These are phyloP conservation scores for Peronospora belbahrii DNA, from an alignment of 352 stramenopile genomes.

Conservation along the genomic window DNA sequence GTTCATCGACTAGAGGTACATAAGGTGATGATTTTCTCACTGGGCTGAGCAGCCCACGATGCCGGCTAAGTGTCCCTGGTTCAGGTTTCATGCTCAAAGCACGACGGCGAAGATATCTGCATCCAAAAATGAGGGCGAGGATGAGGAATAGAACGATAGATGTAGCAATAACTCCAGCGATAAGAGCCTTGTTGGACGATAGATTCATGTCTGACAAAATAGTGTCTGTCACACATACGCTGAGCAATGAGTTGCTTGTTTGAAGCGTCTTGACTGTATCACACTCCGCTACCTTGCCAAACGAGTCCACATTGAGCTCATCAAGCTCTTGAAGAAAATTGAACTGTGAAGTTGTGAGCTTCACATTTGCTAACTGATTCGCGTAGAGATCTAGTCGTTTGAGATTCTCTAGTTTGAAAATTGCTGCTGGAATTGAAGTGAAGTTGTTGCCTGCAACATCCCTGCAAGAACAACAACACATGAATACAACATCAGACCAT, in stretches of 20 bases:
- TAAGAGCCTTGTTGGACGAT: constrained; percentile 15
- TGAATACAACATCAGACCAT: not conserved
- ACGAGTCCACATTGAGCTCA: constrained; percentile 28
- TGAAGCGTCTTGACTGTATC: constrained; percentile 19
- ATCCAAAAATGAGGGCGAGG: constrained; percentile 12
- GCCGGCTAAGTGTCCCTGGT: constrained; percentile 8
- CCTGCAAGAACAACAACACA: constrained; percentile 13
- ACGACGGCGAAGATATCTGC: constrained; percentile 15
- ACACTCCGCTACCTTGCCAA: constrained; percentile 12
- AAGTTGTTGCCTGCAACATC: constrained; percentile 49
- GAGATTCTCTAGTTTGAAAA: constrained; percentile 40
- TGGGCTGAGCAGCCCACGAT: constrained; percentile 7
- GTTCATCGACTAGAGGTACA: too few relatives aligned
- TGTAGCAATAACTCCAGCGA: constrained; percentile 17
- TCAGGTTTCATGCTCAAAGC: constrained; percentile 3
- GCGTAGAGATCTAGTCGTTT: constrained; percentile 28
- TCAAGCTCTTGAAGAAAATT: constrained; percentile 33
- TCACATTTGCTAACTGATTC: constrained; percentile 35
- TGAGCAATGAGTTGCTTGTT: constrained; percentile 8
- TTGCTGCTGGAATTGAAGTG: constrained; percentile 28
- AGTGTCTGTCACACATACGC: constrained; percentile 7
- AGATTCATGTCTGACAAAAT: not conserved
- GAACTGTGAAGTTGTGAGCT: constrained; percentile 31
- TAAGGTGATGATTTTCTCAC: not conserved
- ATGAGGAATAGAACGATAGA: constrained; percentile 16